phyloP scores from a whole-genome alignment of 83 land plant genomes.

The Diphasiastrum complanatum region DNA sequence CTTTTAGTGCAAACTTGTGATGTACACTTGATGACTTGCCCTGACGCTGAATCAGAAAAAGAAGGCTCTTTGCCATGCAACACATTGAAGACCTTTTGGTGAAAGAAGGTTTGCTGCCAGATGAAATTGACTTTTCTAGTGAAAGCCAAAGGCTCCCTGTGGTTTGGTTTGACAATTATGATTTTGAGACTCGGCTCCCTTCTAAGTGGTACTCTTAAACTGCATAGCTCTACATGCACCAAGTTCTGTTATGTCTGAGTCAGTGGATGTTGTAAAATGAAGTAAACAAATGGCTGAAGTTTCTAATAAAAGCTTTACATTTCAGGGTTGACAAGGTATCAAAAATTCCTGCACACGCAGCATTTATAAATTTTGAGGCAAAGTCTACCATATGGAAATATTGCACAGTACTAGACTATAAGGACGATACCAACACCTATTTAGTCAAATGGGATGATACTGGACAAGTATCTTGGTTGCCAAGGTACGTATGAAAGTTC shows the following conservation, averaged over 20 bases:
- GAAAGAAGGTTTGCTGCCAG: slow-evolving; percentile 5
- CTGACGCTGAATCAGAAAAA: slow-evolving; percentile 14
- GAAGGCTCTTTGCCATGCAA: slow-evolving; percentile 27
- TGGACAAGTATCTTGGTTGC: slow-evolving; percentile 33
- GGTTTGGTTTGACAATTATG: slow-evolving; percentile 24
- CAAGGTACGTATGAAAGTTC: slow-evolving; percentile 16
- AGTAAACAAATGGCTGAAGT: neutral
- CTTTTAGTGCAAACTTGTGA: neutral
- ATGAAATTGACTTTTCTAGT: slow-evolving; percentile 3
- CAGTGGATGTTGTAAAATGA: neutral
- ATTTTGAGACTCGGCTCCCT: slow-evolving; percentile 29
- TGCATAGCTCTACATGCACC: neutral
- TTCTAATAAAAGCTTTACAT: neutral
- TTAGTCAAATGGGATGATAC: slow-evolving; percentile 30
- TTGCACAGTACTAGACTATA: slow-evolving; percentile 21
- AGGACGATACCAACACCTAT: slow-evolving; percentile 20
- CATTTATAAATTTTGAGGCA: slow-evolving; percentile 15
- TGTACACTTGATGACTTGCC: no score
- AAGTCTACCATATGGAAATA: slow-evolving; percentile 26
- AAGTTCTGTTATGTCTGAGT: neutral
- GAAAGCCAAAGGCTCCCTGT: slow-evolving; percentile 23
- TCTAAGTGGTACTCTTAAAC: slow-evolving; percentile 22
- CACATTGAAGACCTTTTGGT: slow-evolving; percentile 15
- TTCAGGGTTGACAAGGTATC: slow-evolving; percentile 35
- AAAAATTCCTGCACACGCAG: slow-evolving; percentile 23